A percentile compares a stretch with the other conserved stretches of the same genome.
Evolutionary conservation across 2,329 filamentous ascomycete species (phyloP).

Genomic region (Aspergillus candidus): DNA sequence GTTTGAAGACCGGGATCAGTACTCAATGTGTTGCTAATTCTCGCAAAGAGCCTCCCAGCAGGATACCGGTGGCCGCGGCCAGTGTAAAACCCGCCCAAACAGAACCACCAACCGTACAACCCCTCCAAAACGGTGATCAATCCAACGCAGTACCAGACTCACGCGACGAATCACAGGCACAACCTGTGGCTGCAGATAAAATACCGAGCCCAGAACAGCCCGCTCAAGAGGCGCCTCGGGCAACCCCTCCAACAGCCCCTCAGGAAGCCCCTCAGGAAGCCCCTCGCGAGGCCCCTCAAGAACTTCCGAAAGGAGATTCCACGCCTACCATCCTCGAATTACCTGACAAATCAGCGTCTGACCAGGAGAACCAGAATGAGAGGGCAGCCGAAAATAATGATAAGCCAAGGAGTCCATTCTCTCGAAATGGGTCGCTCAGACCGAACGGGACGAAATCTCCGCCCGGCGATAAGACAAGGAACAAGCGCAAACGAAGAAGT

Average conservation of each 20-base stretch:
- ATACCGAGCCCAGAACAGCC: neutral
- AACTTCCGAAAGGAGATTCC: too few relatives aligned
- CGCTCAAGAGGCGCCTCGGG: neutral
- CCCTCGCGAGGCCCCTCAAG: neutral
- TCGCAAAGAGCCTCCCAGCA: slow-evolving; percentile 10
- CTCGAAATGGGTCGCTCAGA: slow-evolving; percentile 1
- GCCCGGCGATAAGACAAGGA: neutral
- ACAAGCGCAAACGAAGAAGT: slow-evolving; percentile 8
- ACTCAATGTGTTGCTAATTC: neutral
- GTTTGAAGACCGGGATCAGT: slow-evolving; percentile 6
- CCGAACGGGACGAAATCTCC: slow-evolving; percentile 6
- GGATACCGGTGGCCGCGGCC: slow-evolving; percentile 4
- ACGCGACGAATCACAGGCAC: neutral
- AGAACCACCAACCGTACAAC: neutral
- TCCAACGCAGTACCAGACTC: neutral
- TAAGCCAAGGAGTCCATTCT: neutral
- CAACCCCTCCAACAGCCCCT: neutral
- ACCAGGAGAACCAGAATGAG: neutral
- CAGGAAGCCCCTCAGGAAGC: neutral
- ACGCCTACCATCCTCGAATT: too few relatives aligned
- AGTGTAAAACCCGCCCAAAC: slow-evolving; percentile 1
- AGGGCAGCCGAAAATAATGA: neutral
- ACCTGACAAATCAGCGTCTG: too few relatives aligned
- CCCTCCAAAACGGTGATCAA: slow-evolving; percentile 5
- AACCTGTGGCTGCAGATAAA: neutral